Evolutionary conservation across 345 rosid species (phyloP).

Genomic region (Hibiscus syriacus): DNA sequence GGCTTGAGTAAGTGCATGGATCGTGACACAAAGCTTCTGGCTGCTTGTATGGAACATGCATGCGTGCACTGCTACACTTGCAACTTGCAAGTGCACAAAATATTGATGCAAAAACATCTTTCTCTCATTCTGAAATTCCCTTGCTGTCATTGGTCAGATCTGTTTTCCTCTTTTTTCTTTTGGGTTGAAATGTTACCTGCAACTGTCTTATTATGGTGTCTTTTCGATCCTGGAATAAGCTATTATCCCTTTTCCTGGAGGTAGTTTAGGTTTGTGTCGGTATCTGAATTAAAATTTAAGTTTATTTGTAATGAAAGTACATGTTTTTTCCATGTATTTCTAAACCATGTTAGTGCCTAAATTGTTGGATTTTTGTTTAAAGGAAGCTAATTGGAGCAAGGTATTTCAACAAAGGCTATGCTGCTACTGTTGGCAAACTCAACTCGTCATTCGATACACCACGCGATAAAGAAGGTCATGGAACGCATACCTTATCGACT

Average conservation of each 20-base stretch:
- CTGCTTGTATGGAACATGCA: background rate
- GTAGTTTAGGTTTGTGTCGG: background rate
- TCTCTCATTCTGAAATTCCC: background rate
- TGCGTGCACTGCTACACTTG: background rate
- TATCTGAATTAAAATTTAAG: background rate
- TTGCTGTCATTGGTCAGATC: background rate
- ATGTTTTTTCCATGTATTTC: background rate
- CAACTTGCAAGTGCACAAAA: background rate
- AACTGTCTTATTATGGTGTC: constrained; percentile 3
- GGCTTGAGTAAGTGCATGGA: background rate
- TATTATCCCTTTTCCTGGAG: background rate
- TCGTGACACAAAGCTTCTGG: background rate
- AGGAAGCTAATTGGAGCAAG: constrained; percentile 77
- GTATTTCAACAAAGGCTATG: constrained; percentile 51
- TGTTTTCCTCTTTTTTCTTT: background rate
- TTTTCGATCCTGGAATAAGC: background rate
- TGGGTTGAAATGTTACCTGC: background rate
- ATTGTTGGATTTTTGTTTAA: background rate
- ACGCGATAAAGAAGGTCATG: constrained; percentile 77
- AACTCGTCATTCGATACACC: constrained; percentile 47
- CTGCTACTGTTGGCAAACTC: constrained; percentile 36
- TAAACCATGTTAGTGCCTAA: background rate
- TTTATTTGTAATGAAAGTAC: background rate
- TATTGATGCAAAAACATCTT: background rate
- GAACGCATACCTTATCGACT: constrained; percentile 88